Conservation (phyloP, 345 rosid genomes). For the Erodium maritimum region DNA sequence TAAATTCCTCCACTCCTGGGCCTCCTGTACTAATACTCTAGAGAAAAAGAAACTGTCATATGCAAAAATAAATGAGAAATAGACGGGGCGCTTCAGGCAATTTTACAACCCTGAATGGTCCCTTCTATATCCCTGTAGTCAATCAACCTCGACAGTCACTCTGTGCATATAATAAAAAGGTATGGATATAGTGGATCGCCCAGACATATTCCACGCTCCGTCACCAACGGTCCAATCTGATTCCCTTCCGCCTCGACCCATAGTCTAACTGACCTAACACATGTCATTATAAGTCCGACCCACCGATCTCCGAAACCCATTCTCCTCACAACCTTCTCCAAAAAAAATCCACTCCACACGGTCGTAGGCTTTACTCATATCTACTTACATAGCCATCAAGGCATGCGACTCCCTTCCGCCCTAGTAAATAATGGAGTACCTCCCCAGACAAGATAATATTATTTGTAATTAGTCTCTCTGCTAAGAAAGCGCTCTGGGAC, state of each 20-base stretch:
- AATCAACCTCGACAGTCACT: background rate
- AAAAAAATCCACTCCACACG: too few relatives aligned
- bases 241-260: background rate
- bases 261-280: background rate
- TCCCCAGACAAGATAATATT: too few relatives aligned
- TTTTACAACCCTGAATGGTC: background rate
- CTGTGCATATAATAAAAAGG: too few relatives aligned
- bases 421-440: background rate
- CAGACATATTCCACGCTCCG: background rate
- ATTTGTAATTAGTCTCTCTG: too few relatives aligned
- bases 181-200: background rate
- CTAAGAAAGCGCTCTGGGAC: background rate
- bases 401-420: too few relatives aligned
- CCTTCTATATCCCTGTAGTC: background rate
- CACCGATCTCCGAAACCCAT: background rate
- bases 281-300: too few relatives aligned
- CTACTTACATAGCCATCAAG: too few relatives aligned
- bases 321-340: background rate
- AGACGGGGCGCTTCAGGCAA: background rate
- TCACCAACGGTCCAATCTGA: background rate
- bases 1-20: too few relatives aligned
- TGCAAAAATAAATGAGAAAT: background rate
- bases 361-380: background rate
- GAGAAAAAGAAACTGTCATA: too few relatives aligned
- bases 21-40: too few relatives aligned